A percentile compares a stretch with the other conserved stretches of the same genome.
phyloP scores from a whole-genome alignment of 2,329 filamentous ascomycete species.

The Xylariaceae sp. region DNA sequence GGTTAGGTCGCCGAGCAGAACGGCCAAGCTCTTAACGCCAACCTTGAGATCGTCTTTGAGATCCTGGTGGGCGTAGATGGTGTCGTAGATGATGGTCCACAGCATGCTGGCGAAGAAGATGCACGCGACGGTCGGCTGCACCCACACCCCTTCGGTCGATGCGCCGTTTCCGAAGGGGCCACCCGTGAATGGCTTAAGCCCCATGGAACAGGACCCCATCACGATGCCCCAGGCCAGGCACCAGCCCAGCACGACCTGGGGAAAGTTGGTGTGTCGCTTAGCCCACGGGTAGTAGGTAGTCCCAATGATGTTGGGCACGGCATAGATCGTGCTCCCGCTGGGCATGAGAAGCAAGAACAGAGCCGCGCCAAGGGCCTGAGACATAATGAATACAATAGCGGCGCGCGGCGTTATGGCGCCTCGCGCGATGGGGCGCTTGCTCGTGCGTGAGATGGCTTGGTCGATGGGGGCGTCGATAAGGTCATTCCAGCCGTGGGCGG shows the following conservation, averaged over 20 bases:
- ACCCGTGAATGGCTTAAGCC: slow-evolving; percentile 24
- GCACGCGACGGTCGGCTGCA: slow-evolving; percentile 24
- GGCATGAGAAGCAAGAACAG: slow-evolving; percentile 26
- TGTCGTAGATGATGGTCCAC: slow-evolving; percentile 36
- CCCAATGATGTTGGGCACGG: slow-evolving; percentile 29
- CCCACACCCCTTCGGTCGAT: slow-evolving; percentile 13
- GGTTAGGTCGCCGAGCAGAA: slow-evolving; percentile 28
- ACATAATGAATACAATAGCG: slow-evolving; percentile 32
- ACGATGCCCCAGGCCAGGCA: slow-evolving; percentile 33
- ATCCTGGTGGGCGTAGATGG: slow-evolving; percentile 37
- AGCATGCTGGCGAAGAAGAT: slow-evolving; percentile 31
- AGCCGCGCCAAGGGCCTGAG: slow-evolving; percentile 27
- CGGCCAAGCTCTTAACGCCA: slow-evolving; percentile 35
- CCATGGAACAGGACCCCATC: slow-evolving; percentile 31
- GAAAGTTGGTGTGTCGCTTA: slow-evolving; percentile 36
- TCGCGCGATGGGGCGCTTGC: slow-evolving; percentile 34
- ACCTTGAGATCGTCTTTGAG: slow-evolving; percentile 33
- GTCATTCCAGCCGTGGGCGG: slow-evolving; percentile 37
- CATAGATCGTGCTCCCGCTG: slow-evolving; percentile 24
- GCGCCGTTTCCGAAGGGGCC: slow-evolving; percentile 22
- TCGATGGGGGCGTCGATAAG: slow-evolving; percentile 35
- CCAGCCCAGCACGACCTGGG: slow-evolving; percentile 36
- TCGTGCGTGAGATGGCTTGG: slow-evolving; percentile 30
- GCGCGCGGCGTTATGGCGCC: slow-evolving; percentile 31
- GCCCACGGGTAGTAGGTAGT: slow-evolving; percentile 35